Percentiles rank a stretch among this genome's conserved stretches.
These are phyloP conservation scores for Lachnellula hyalina DNA, from an alignment of 2,329 filamentous ascomycete species.

Conservation along the genomic window DNA sequence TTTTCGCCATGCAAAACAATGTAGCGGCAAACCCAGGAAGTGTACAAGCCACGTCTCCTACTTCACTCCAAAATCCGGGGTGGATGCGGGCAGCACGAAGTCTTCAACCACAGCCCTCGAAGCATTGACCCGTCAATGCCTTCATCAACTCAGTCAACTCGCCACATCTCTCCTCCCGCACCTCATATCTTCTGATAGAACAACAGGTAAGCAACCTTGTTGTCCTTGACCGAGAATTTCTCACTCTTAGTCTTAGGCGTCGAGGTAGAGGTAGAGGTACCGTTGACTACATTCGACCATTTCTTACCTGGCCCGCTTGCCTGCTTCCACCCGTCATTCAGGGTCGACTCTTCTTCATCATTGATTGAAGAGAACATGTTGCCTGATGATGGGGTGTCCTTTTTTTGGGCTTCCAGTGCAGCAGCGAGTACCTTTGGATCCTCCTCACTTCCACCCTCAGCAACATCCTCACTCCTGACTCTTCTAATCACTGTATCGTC, in stretches of 20 bases:
- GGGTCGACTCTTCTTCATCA: conserved; percentile 61
- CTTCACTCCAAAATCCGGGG: not conserved
- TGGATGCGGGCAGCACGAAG: not conserved
- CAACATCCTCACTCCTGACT: conserved; percentile 82
- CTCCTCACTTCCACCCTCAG: conserved; percentile 77
- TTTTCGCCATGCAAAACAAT: conserved; percentile 16
- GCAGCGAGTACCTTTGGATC: conserved; percentile 63
- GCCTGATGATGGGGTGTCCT: conserved; percentile 42
- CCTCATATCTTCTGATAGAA: conserved; percentile 67
- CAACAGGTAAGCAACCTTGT: conserved; percentile 93
- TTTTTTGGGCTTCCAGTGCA: conserved; percentile 62
- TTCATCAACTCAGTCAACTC: not conserved
- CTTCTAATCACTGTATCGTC: conserved; percentile 89
- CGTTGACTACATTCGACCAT: conserved; percentile 67
- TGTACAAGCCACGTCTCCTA: conserved; percentile 10
- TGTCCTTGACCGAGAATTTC: conserved; percentile 66
- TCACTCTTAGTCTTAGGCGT: conserved; percentile 55
- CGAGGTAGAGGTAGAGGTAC: conserved; percentile 47
- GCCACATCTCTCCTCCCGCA: not conserved
- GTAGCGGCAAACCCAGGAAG: conserved; percentile 9
- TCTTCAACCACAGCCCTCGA: not conserved
- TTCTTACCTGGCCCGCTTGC: conserved; percentile 71
- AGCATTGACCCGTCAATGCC: too few relatives aligned
- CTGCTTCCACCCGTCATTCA: conserved; percentile 78
- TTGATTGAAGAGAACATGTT: conserved; percentile 70